Base-by-base conservation (phyloP, 108 stramenopile genomes). In the Nannochloropsis salina region DNA sequence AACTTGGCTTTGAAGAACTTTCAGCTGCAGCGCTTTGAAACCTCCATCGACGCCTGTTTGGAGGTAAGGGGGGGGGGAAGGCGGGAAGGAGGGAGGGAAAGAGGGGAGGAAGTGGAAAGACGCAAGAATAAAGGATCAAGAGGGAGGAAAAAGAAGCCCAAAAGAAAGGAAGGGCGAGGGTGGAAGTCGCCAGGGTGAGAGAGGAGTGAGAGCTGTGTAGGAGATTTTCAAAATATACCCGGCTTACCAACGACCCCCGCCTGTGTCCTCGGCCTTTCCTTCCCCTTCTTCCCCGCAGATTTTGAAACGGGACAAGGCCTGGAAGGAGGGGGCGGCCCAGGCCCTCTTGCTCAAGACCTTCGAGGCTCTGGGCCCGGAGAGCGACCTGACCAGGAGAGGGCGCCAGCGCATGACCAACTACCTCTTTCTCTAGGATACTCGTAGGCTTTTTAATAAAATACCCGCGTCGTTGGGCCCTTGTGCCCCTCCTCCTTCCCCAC, bases 11-110 rank as follows among this genome's bases (percentile, higher is more conserved):
- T 74, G 6, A 74, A 74, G 61, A n/a, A n/a, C 61, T 74, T 74
- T n/a, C 61, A 74, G 61, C 61, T 74, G 61, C 61, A 74, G 8
- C 61, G 61, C 20, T 74, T 74, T n/a, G 61, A 74, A n/a, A n/a
- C 61, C 4, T 15, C 61, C 20, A 74, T 74, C 20, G n/a, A 74
- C n/a, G 61, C 15, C 3, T 74, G 61, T n/a, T 74, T 74, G 61
- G 61, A 74, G 61, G 61, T 74, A n/a, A n/a, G 61, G n/a, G n/a
- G 61, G 15, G n/a, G n/a, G 3, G 61, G 61, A 8, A 74, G 61
- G 61, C 20, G 3, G 4, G 61, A n/a, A 74, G 61, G 61, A n/a
- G n/a, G 61, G 61, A 8, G 6, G 8, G 61, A 74, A 2, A 6
- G 61, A 74, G 4, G 61, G 3, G 1, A 8, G 31, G 31, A 31